These are phyloP conservation scores for Epithele typhae DNA, from an alignment of 768 basidiomycete genomes.

Conservation along the genomic window DNA sequence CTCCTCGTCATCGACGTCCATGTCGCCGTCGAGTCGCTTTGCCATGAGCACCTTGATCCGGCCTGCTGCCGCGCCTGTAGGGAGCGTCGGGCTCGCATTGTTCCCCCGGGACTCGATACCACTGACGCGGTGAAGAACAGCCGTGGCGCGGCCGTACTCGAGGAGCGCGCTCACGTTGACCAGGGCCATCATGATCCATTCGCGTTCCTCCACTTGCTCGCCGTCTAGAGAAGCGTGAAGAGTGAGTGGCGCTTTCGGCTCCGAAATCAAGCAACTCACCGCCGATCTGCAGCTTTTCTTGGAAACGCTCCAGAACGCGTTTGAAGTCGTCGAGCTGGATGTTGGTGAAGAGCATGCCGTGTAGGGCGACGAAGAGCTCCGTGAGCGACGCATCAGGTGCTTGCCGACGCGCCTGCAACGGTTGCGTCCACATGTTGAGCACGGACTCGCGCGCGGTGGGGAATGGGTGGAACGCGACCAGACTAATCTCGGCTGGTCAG, in stretches of 20 bases:
- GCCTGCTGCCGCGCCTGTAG: conserved; percentile 36
- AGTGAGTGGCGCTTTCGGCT: neutral
- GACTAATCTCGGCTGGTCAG: conserved; percentile 38
- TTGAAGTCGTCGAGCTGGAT: conserved; percentile 92
- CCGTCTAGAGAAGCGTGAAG: conserved; percentile 14
- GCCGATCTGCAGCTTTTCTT: conserved; percentile 83
- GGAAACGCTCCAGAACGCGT: conserved; percentile 74
- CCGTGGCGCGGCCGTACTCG: conserved; percentile 80
- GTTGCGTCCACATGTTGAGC: conserved; percentile 79
- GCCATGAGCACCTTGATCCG: conserved; percentile 35
- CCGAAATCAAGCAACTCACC: conserved; percentile 9
- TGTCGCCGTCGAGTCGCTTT: conserved; percentile 36
- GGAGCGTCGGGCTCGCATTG: conserved; percentile 41
- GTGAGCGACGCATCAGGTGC: conserved; percentile 68
- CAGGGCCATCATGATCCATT: conserved; percentile 97
- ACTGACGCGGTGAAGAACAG: conserved; percentile 63
- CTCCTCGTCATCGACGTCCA: conserved; percentile 63
- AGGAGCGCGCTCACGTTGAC: conserved; percentile 78
- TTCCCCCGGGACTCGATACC: conserved; percentile 36
- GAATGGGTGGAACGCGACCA: conserved; percentile 90
- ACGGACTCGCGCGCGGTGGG: conserved; percentile 85
- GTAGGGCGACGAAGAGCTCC: conserved; percentile 87
- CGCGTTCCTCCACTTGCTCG: conserved; percentile 64
- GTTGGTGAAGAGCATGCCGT: conserved; percentile 96
- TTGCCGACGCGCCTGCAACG: conserved; percentile 68